A percentile compares a stretch with the other conserved stretches of the same genome.
These are phyloP conservation scores for Phytopythium oedochilum DNA, from an alignment of 352 stramenopile genomes.

Conservation along the genomic window DNA sequence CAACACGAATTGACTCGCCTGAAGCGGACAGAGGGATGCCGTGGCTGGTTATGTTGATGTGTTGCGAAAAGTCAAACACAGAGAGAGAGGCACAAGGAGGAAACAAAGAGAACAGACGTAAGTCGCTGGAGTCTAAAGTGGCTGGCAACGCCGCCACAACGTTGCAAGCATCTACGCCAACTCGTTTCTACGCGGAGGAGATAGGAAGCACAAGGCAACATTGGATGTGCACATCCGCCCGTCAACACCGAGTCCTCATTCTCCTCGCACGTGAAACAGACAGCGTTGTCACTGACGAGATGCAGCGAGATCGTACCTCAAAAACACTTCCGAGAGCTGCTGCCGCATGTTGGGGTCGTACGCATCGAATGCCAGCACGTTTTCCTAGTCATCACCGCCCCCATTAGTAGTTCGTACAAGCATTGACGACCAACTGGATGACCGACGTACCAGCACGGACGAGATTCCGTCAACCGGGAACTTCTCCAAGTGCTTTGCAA, in stretches of 20 bases:
- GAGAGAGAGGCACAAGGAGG: constrained; percentile 7
- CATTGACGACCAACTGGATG: background rate
- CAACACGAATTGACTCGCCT: constrained; percentile 26
- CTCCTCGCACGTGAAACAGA: background rate
- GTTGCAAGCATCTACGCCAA: constrained; percentile 10
- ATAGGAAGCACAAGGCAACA: background rate
- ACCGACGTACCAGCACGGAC: constrained; percentile 46
- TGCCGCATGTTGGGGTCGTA: constrained; percentile 75
- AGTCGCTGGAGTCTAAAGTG: background rate
- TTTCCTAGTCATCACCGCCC: constrained; percentile 54
- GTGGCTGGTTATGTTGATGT: constrained; percentile 24
- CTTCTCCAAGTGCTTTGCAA: constrained; percentile 91
- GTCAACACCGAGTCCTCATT: background rate
- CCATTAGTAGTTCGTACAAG: background rate
- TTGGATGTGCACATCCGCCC: constrained; percentile 10
- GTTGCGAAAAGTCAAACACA: background rate
- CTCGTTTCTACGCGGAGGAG: constrained; percentile 15
- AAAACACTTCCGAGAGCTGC: constrained; percentile 76
- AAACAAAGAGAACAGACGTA: constrained; percentile 14
- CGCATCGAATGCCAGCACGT: constrained; percentile 94
- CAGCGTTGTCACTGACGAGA: background rate
- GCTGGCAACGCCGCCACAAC: background rate
- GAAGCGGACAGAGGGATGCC: constrained; percentile 47
- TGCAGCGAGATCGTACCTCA: constrained; percentile 37
- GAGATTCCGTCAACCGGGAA: constrained; percentile 91